These are phyloP conservation scores for Phytopythium oedochilum DNA, from an alignment of 352 stramenopile genomes.

Conservation along the genomic window DNA sequence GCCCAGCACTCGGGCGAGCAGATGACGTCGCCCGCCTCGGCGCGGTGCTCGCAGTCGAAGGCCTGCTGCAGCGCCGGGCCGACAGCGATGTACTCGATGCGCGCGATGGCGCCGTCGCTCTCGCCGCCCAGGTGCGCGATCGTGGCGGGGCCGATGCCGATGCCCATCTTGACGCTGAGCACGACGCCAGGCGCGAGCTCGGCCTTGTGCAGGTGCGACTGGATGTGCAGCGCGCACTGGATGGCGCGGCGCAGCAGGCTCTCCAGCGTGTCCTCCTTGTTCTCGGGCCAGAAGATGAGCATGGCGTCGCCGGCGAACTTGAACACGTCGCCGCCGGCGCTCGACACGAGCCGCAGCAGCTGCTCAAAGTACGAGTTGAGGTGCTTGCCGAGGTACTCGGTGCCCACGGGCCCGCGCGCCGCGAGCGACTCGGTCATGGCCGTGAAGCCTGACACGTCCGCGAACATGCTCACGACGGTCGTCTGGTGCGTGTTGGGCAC, in stretches of 20 bases:
- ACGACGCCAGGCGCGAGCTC: conserved; percentile 82
- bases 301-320: conserved; percentile 96
- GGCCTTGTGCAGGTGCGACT: conserved; percentile 84
- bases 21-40: conserved; percentile 87
- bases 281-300: conserved; percentile 92
- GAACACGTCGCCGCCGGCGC: conserved; percentile 85
- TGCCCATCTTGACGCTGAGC: conserved; percentile 94
- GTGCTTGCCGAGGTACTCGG: conserved; percentile 88
- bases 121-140: conserved; percentile 89
- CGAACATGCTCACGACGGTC: conserved; percentile 90
- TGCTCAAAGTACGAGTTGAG: conserved; percentile 94
- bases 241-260: conserved; percentile 71
- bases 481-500: conserved; percentile 73
- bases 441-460: conserved; percentile 93
- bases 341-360: conserved; percentile 74
- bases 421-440: conserved; percentile 91
- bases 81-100: conserved; percentile 91
- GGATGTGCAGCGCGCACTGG: conserved; percentile 89
- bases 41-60: conserved; percentile 86
- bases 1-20: conserved; percentile 82
- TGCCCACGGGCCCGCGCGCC: conserved; percentile 72
- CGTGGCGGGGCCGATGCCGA: conserved; percentile 85
- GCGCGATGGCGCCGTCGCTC: conserved; percentile 67
- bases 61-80: conserved; percentile 89
- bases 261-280: conserved; percentile 88